Conservation (phyloP, 306 rosid species). For the Acacia acuminata region DNA sequence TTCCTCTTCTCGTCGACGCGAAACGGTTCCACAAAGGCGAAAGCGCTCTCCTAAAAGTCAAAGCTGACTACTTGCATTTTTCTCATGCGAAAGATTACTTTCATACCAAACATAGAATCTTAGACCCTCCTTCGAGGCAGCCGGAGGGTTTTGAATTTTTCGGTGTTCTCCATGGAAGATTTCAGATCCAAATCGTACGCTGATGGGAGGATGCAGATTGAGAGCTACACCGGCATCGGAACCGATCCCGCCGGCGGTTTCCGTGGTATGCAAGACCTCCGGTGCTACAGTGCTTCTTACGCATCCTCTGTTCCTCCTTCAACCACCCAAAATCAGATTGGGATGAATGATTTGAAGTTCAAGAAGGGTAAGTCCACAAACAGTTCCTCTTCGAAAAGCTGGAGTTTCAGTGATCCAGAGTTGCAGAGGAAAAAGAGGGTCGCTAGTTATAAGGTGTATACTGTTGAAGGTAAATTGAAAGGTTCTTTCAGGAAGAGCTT, state of each 20-base stretch:
- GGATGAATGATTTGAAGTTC: conserved; percentile 48
- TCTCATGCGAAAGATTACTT: not conserved
- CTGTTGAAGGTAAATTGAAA: conserved; percentile 87
- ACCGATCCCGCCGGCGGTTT: conserved; percentile 21
- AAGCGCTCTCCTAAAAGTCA: conserved; percentile 32
- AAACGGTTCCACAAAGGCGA: conserved; percentile 22
- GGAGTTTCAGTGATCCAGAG: conserved; percentile 89
- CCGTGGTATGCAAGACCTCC: conserved; percentile 70
- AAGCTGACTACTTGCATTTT: not conserved
- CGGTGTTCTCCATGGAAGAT: conserved; percentile 39
- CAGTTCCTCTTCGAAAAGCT: conserved; percentile 57
- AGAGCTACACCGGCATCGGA: conserved; percentile 44
- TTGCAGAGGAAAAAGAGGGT: conserved; percentile 92
- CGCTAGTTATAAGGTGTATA: conserved; percentile 87
- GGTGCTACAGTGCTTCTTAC: conserved; percentile 84
- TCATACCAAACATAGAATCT: not conserved
- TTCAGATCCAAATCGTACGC: conserved; percentile 81
- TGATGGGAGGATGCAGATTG: conserved; percentile 70
- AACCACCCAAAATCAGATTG: conserved; percentile 45
- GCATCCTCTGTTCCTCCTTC: conserved; percentile 68
- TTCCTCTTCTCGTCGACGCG: conserved; percentile 24
- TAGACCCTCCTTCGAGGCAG: not conserved
- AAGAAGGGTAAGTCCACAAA: conserved; percentile 83
- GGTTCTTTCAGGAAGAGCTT: conserved; percentile 82
- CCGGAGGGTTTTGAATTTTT: not conserved